Percentiles rank a stretch among this genome's conserved stretches.
Conservation (phyloP, 768 basidiomycete genomes). For the Agrocybe praecox region DNA sequence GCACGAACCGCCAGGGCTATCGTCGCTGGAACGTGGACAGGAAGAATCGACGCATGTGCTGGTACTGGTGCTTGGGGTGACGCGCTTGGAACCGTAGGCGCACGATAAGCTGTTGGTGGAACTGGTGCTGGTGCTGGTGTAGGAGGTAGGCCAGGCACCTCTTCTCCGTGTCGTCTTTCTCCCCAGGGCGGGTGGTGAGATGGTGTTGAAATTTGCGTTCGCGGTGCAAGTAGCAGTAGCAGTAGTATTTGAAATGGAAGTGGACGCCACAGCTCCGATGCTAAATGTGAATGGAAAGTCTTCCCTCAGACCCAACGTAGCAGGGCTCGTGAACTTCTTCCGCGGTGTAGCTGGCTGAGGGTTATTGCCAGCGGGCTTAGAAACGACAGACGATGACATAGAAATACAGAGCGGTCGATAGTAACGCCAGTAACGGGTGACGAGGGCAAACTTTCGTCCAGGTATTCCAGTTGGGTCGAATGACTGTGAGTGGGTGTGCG, state of each 20-base stretch:
- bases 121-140: not conserved
- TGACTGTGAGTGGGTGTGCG: slow-evolving; percentile 44
- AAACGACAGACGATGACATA: slow-evolving; percentile 4
- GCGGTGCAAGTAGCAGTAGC: too few species aligned
- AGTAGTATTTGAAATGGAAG: not conserved
- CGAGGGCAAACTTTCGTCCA: slow-evolving; percentile 65
- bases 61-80: not conserved
- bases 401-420: slow-evolving; percentile 25
- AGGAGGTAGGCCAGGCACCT: slow-evolving; percentile 32
- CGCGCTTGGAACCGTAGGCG: slow-evolving; percentile 4
- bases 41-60: too few species aligned
- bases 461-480: slow-evolving; percentile 69
- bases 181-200: not conserved
- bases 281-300: slow-evolving; percentile 78
- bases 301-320: slow-evolving; percentile 42
- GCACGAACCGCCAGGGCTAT: too few species aligned
- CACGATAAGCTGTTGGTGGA: slow-evolving; percentile 19
- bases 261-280: slow-evolving; percentile 28
- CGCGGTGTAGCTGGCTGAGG: too few species aligned
- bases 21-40: too few species aligned
- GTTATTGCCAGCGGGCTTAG: too few species aligned
- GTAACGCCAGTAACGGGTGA: too few species aligned
- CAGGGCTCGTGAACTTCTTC: slow-evolving; percentile 34
- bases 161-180: slow-evolving; percentile 25
- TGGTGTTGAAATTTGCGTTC: too few species aligned